phyloP scores from a whole-genome alignment of 805 yeast species.

The Pichia membranifaciens region DNA sequence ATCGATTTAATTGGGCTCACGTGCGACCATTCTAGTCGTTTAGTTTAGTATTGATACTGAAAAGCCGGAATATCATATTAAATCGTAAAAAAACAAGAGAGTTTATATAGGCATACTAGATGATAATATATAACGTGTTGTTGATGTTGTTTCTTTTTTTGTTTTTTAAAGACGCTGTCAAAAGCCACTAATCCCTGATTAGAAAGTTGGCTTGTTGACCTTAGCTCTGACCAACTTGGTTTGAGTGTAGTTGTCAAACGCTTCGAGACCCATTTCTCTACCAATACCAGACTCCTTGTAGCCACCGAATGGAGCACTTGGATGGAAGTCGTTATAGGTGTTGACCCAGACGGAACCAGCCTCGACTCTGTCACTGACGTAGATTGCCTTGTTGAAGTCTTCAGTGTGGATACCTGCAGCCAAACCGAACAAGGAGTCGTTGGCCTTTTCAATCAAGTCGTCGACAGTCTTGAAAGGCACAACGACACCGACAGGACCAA shows the following conservation, averaged over 20 bases:
- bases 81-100: too few species aligned
- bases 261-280: slow-evolving; percentile 81
- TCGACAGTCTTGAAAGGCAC: slow-evolving; percentile 63
- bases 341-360: slow-evolving; percentile 80
- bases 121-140: too few species aligned
- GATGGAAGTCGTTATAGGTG: slow-evolving; percentile 74
- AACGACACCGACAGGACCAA: slow-evolving; percentile 73
- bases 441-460: slow-evolving; percentile 61
- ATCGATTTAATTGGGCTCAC: too few species aligned
- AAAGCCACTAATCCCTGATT: slow-evolving; percentile 4
- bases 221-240: slow-evolving; percentile 63
- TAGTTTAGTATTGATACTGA: not conserved
- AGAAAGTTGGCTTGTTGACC: slow-evolving; percentile 25
- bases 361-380: slow-evolving; percentile 57
- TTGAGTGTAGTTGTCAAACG: slow-evolving; percentile 70
- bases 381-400: slow-evolving; percentile 53
- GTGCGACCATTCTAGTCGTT: too few species aligned
- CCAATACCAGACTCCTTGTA: slow-evolving; percentile 77
- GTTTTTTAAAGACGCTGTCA: too few species aligned
- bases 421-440: slow-evolving; percentile 67
- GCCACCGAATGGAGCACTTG: slow-evolving; percentile 76
- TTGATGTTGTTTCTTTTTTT: too few species aligned
- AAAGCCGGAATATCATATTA: too few species aligned
- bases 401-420: slow-evolving; percentile 78
- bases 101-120: too few species aligned